These are phyloP conservation scores for Scortechinia acanthostroma DNA, from an alignment of 2,329 filamentous ascomycete genomes.

Conservation along the genomic window DNA sequence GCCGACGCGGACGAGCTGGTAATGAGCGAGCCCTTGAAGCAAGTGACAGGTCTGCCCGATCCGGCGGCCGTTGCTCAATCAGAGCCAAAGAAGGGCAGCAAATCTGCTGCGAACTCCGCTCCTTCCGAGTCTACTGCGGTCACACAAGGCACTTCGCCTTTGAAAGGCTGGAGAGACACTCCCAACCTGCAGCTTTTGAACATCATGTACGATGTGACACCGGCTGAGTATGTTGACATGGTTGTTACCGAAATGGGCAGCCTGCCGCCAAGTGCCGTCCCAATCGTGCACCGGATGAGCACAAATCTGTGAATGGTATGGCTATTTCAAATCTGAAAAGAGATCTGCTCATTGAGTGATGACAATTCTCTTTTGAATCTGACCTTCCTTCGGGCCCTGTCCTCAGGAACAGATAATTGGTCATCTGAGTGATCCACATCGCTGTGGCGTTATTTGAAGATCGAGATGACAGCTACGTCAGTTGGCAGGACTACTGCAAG, in stretches of 20 bases:
- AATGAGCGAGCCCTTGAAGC: neutral
- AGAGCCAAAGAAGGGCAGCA: neutral
- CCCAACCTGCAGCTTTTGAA: conserved; percentile 51
- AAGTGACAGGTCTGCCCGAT: neutral
- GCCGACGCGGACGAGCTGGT: conserved; percentile 1
- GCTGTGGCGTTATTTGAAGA: no score
- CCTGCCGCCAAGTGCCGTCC: conserved; percentile 58
- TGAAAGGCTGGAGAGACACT: conserved; percentile 25
- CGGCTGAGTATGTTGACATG: conserved; percentile 59
- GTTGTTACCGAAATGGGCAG: conserved; percentile 64
- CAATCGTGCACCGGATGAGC: conserved; percentile 54
- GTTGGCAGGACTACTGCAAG: no score
- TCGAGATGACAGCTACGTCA: no score
- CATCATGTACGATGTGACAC: conserved; percentile 63
- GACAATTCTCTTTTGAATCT: no score
- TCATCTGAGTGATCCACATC: no score
- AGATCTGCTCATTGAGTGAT: no score
- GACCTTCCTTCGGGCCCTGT: no score
- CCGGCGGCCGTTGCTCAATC: neutral
- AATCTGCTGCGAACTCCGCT: neutral
- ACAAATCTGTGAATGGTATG: conserved; percentile 10
- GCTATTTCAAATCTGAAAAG: no score
- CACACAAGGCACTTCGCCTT: neutral
- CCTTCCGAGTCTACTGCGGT: neutral
- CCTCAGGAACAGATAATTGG: no score